Base-by-base conservation (phyloP, 192 early-diverging fungal species). In the Backusella macrospora region DNA sequence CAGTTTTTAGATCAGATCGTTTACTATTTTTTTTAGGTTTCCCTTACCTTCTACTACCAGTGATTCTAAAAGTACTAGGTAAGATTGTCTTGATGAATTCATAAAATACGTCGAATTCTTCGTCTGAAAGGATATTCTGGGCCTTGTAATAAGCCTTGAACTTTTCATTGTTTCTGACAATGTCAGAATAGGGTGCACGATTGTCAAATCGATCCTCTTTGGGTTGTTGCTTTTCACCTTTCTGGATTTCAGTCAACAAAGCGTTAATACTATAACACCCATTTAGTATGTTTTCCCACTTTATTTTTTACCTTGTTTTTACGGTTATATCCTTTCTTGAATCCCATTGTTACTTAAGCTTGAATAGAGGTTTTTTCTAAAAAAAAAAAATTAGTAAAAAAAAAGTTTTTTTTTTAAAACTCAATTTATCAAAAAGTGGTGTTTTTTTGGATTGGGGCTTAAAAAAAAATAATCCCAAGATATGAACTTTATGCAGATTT, bases 41-140 rank as follows among this genome's bases (percentile, higher is more conserved):
- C n/a, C 44, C 78, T 52, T 75, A 93, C 91, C 83, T 86, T 72
- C 93, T 87, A 64, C 90, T 94, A 12, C 97, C 98, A 0, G 96
- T 96, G 77, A 99, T 94, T 49, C 98, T 88, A 80, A 97, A 99
- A 64, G 92, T 92, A 37, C 93, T 93, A 8, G 98, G 98, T 55
- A 99, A 87, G 16, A 84, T 83, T 40, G 83, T 88, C 78, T 86
- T 85, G 78, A 98, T 85, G 0, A 81, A 68, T 59, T 89, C 86
- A 80, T 95, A 88, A 55, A 96, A 92, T 48, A 76, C 71, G 16
- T 88, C 83, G 82, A 90, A 98, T 82, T 99, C 97, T 23, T 92
- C 92, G n/a, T 92, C 92, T 14, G 87, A 70, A 49, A 96, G 81
- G 44, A 97, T 80, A 65, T 85, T 81, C 76, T 95, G 95, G 7